Base-by-base conservation (phyloP, 1,284 basidiomycete genomes). In the Ceratobasidium sp. region DNA sequence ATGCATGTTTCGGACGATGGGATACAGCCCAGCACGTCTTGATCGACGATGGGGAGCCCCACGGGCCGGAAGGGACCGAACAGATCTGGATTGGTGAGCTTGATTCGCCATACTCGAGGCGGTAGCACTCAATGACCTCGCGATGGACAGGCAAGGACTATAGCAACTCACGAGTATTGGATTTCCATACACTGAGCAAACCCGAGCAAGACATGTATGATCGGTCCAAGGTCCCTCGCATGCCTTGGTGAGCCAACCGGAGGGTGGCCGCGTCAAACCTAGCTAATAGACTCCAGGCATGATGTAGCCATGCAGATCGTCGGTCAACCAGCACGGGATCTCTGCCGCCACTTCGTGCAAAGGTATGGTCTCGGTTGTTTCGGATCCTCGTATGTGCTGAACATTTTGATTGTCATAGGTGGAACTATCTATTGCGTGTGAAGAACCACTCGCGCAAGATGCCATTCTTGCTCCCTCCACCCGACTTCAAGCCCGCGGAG, bases 161-260 rank as follows among this genome's bases (percentile, higher is more conserved):
- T 83, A 94, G 94, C 82, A 99, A 99, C 82, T 94, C 95, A 68
- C 92, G 97, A 9, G 88, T 98, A 6, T 86, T 88, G 75, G 98
- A 99, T 84, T 99, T 98, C 85, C 90, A 94, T 81, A 91, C 90
- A 3, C 89, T 99, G 67, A 91, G 92, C 83, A 98, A 97, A 84
- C 97, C 97, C 0, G 91, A 94, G 66, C 94, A 98, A 80, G 96
- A 99, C 83, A 94, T 98, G 91, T 96, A 98, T 82, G 95, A 98
- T 82, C 91, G 98, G 57, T 86, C 89, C 7, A 97, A 93, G 84
- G 90, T 95, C 38, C 95, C 97, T 0, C 89, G 98, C 40, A 99
- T 99, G 96, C 97, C 98, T 33, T 99, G 97, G 97, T 95, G 82
- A 77, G 90, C 82, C 28, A 12, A 38, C 17, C 17, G 0, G 20